These are phyloP conservation scores for Xylaria grammica DNA, from an alignment of 495 filamentous ascomycete genomes.

Conservation along the genomic window DNA sequence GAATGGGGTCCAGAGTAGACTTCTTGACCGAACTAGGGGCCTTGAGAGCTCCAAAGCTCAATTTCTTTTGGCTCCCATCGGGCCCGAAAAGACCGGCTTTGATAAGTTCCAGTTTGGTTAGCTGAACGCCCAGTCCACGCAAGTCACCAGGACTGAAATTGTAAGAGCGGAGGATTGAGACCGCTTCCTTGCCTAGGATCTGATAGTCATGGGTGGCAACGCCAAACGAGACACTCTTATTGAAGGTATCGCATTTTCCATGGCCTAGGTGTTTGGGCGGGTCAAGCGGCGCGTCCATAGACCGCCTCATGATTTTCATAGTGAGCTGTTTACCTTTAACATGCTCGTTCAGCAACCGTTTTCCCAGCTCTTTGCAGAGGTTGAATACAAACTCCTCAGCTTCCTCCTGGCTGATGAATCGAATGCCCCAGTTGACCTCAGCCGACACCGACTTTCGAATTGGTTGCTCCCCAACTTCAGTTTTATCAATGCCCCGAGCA, in stretches of 20 bases:
- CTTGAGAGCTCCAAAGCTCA: slow-evolving; percentile 44
- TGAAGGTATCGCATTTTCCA: slow-evolving; percentile 92
- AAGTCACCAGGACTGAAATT: slow-evolving; percentile 88
- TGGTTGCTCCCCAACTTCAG: slow-evolving; percentile 82
- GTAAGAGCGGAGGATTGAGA: slow-evolving; percentile 81
- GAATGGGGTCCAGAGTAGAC: slow-evolving; percentile 30
- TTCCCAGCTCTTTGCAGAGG: slow-evolving; percentile 80
- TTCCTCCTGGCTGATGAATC: slow-evolving; percentile 87
- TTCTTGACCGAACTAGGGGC: slow-evolving; percentile 36
- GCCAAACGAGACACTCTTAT: slow-evolving; percentile 81
- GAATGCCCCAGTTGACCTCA: slow-evolving; percentile 97
- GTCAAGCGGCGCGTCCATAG: slow-evolving; percentile 85
- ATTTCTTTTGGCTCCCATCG: slow-evolving; percentile 67
- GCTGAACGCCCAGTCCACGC: slow-evolving; percentile 85
- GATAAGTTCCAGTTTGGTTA: slow-evolving; percentile 86
- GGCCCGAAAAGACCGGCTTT: slow-evolving; percentile 52
- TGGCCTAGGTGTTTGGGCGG: slow-evolving; percentile 94
- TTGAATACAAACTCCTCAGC: slow-evolving; percentile 88
- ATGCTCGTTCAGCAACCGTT: slow-evolving; percentile 76
- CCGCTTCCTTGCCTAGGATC: slow-evolving; percentile 75
- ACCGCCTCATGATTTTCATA: slow-evolving; percentile 89
- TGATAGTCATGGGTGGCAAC: slow-evolving; percentile 77
- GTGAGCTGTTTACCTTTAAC: slow-evolving; percentile 88
- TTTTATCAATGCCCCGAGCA: slow-evolving; percentile 82
- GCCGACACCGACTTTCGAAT: slow-evolving; percentile 90